These are phyloP conservation scores for Clarireedia sp. DNA, from an alignment of 2,329 filamentous ascomycete species.

Conservation along the genomic window DNA sequence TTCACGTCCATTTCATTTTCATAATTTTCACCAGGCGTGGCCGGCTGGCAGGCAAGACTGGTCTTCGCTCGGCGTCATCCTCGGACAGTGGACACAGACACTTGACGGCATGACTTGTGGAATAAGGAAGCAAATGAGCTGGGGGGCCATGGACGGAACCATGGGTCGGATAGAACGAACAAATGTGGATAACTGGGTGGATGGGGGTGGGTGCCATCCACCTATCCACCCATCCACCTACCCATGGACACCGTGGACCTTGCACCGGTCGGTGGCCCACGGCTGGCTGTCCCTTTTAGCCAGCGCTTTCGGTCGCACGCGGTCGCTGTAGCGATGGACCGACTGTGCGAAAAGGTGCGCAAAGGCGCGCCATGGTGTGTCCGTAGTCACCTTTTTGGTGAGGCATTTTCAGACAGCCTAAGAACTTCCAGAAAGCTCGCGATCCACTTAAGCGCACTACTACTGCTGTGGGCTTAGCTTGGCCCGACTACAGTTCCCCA, in stretches of 20 bases:
- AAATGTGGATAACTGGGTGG: background rate
- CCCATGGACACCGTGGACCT: background rate
- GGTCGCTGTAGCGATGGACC: background rate
- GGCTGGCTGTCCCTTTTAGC: no score
- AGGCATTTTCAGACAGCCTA: constrained; percentile 3
- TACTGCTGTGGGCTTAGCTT: background rate
- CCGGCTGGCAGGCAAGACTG: no score
- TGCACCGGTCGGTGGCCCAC: no score
- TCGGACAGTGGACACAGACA: constrained; percentile 7
- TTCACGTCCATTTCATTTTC: no score
- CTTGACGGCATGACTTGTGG: constrained; percentile 5
- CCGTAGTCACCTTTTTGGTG: constrained; percentile 1
- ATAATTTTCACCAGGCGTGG: background rate
- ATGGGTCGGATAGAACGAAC: constrained; percentile 1
- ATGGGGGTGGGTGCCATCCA: background rate
- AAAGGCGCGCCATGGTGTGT: no score
- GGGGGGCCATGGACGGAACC: background rate
- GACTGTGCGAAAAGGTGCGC: no score
- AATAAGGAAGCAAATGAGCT: background rate
- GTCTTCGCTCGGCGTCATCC: constrained; percentile 9
- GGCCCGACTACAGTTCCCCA: background rate
- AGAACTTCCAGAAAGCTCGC: background rate
- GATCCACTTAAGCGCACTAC: background rate
- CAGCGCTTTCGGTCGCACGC: background rate
- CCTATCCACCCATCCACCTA: no score